Evolutionary conservation across 2,329 filamentous ascomycete species (phyloP).

Genomic region (Cladophialophora immunda): DNA sequence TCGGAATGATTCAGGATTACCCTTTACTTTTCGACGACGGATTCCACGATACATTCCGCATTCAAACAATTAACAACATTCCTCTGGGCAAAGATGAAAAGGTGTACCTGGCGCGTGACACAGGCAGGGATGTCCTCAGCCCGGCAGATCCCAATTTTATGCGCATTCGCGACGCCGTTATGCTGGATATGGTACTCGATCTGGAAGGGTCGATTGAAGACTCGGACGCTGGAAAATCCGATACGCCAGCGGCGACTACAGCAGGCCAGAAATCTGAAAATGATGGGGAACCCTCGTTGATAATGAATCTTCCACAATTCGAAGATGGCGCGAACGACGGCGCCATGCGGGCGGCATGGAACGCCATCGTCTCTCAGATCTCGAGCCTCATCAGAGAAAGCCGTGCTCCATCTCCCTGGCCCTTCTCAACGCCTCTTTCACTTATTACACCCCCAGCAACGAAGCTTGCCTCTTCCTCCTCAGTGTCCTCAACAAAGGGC

Average conservation of each 20-base stretch:
- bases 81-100: slow-evolving; percentile 87
- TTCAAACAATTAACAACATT: slow-evolving; percentile 82
- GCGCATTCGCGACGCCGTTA: slow-evolving; percentile 74
- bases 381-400: slow-evolving; percentile 36
- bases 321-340: slow-evolving; percentile 18
- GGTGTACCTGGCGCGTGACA: slow-evolving; percentile 78
- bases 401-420: slow-evolving; percentile 32
- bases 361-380: slow-evolving; percentile 41
- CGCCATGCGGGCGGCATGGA: slow-evolving; percentile 41
- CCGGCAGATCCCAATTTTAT: slow-evolving; percentile 83
- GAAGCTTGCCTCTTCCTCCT: slow-evolving; percentile 7
- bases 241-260: slow-evolving; percentile 22
- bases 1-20: slow-evolving; percentile 60
- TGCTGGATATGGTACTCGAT: slow-evolving; percentile 78
- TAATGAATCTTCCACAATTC: slow-evolving; percentile 32
- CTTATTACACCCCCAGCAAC: slow-evolving; percentile 15
- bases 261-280: not conserved
- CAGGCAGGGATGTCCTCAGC: slow-evolving; percentile 73
- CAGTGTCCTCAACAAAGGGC: slow-evolving; percentile 4
- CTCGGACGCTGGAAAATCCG: slow-evolving; percentile 2
- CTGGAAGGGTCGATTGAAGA: slow-evolving; percentile 42
- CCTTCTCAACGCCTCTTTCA: slow-evolving; percentile 32
- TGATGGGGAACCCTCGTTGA: slow-evolving; percentile 1
- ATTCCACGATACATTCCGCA: slow-evolving; percentile 54
- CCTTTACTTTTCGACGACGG: slow-evolving; percentile 43